Percentiles rank a stretch among this genome's conserved stretches.
These are phyloP conservation scores for Aspergillus egyptiacus DNA, from an alignment of 495 filamentous ascomycete species.

Conservation along the genomic window DNA sequence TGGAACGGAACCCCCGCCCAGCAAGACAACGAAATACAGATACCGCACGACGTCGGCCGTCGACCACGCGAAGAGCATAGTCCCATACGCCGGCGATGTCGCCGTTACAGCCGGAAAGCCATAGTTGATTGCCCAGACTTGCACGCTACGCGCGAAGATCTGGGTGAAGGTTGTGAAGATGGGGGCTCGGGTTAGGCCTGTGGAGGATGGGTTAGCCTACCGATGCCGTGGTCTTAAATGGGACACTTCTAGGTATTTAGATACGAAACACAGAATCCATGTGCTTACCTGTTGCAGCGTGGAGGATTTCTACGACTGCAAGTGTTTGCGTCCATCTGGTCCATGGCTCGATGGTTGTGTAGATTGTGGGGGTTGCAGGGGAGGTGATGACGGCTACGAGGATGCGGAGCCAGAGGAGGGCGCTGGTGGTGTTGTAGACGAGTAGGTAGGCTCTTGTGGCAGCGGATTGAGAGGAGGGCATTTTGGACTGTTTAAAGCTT, in stretches of 20 bases:
- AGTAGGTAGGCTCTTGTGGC: conserved; percentile 49
- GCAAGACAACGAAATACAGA: conserved; percentile 43
- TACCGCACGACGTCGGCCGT: conserved; percentile 48
- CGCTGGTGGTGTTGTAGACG: conserved; percentile 65
- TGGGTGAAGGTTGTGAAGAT: conserved; percentile 50
- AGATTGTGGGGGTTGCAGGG: conserved; percentile 11
- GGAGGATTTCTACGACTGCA: conserved; percentile 28
- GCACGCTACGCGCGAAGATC: conserved; percentile 47
- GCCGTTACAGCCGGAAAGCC: conserved; percentile 33
- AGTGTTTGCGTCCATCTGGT: conserved; percentile 27
- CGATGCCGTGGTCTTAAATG: no score
- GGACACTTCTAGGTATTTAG: no score
- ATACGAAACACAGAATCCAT: neutral
- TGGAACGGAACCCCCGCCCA: conserved; percentile 26
- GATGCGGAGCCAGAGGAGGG: conserved; percentile 57
- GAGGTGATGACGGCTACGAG: conserved; percentile 18
- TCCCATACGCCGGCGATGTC: conserved; percentile 30
- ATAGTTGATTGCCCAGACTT: conserved; percentile 47
- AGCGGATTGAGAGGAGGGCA: conserved; percentile 7
- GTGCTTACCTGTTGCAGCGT: conserved; percentile 44
- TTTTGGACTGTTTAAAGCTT: neutral
- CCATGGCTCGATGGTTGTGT: conserved; percentile 26
- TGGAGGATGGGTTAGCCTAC: no score
- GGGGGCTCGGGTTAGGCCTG: conserved; percentile 48
- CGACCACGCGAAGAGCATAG: conserved; percentile 51